Percentiles rank a stretch among this genome's conserved stretches.
These are phyloP conservation scores for Entophlyctis luteolus DNA, from an alignment of 192 early-diverging fungal species.

Conservation along the genomic window DNA sequence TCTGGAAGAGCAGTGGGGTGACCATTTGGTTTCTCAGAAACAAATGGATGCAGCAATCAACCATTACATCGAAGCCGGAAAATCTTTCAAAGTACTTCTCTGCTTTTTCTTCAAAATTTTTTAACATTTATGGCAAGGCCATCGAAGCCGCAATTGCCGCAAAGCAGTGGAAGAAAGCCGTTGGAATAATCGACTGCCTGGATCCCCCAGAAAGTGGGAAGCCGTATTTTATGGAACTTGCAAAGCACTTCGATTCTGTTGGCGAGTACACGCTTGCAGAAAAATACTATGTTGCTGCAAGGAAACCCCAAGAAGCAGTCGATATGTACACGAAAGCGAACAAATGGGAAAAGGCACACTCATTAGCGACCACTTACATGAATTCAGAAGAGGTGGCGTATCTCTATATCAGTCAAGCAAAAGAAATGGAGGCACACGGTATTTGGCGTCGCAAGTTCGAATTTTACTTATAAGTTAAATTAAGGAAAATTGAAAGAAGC, in stretches of 20 bases:
- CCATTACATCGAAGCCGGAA: constrained; percentile 63
- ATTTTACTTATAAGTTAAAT: too few species aligned
- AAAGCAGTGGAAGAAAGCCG: constrained; percentile 60
- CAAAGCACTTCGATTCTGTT: constrained; percentile 49
- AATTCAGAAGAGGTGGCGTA: constrained; percentile 52
- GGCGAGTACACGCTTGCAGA: constrained; percentile 48
- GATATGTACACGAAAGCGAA: constrained; percentile 59
- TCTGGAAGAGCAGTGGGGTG: constrained; percentile 66
- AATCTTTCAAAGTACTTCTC: constrained; percentile 49
- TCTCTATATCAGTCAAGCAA: constrained; percentile 58
- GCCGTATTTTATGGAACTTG: constrained; percentile 50
- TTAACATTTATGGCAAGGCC: background rate
- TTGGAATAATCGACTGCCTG: constrained; percentile 56
- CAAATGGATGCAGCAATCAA: constrained; percentile 65
- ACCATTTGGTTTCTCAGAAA: constrained; percentile 56
- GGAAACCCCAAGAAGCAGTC: constrained; percentile 58
- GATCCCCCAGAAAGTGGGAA: constrained; percentile 49
- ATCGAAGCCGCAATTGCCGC: constrained; percentile 26
- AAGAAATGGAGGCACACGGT: constrained; percentile 54
- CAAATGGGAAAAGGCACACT: constrained; percentile 64
- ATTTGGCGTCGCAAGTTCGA: constrained; percentile 23
- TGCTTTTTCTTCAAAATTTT: background rate
- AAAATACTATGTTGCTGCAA: constrained; percentile 57
- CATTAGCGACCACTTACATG: constrained; percentile 58
- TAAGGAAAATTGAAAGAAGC: constrained; percentile 59